Percentiles rank a stretch among this genome's conserved stretches.
Evolutionary conservation across 2,329 filamentous ascomycete species (phyloP).

Genomic region (Alternaria angustiovoidea): DNA sequence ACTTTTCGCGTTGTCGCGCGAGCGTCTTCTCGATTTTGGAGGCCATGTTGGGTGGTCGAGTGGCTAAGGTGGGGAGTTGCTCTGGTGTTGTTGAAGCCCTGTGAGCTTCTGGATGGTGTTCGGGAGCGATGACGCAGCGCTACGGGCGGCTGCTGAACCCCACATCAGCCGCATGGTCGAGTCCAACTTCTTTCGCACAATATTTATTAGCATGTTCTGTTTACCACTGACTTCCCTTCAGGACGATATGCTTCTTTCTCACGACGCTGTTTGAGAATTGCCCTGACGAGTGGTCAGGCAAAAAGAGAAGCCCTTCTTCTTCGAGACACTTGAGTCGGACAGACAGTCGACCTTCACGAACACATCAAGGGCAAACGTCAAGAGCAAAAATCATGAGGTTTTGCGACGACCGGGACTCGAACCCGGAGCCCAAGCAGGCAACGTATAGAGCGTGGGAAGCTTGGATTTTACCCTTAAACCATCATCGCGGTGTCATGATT

Average conservation of each 20-base stretch:
- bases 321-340: background rate
- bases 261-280: background rate
- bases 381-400: background rate
- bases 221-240: background rate
- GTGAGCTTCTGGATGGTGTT: conserved; percentile 10
- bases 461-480: conserved; percentile 45
- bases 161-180: conserved; percentile 8
- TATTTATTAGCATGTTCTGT: background rate
- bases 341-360: background rate
- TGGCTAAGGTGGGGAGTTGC: background rate
- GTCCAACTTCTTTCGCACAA: background rate
- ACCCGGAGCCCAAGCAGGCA: conserved; percentile 36
- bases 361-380: background rate
- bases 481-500: conserved; percentile 21
- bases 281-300: background rate
- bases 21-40: conserved; percentile 75
- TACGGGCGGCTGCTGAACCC: conserved; percentile 20
- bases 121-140: conserved; percentile 29
- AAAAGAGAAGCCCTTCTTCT: background rate
- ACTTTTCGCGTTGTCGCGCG: conserved; percentile 80
- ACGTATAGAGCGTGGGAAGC: conserved; percentile 34
- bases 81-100: conserved; percentile 1
- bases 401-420: conserved; percentile 38
- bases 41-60: conserved; percentile 27
- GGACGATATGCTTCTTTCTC: background rate